A percentile compares a stretch with the other conserved stretches of the same genome.
phyloP scores from a whole-genome alignment of 148 eudicot species.

The Rhododendron williamsianum region DNA sequence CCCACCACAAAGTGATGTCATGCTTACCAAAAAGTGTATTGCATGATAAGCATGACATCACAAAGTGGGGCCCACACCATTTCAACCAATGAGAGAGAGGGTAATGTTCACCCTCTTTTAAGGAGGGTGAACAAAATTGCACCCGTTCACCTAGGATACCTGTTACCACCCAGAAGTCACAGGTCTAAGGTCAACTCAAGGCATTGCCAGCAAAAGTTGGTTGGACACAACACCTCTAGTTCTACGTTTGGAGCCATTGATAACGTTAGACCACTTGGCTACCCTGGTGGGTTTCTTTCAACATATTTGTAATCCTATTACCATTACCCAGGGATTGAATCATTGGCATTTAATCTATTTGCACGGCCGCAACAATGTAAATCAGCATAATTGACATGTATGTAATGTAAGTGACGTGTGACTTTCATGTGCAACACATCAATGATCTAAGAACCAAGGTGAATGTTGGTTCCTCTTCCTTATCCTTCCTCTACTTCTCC shows the following conservation, averaged over 20 bases:
- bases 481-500: background rate
- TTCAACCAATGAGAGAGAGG: too few relatives aligned
- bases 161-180: background rate
- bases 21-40: too few relatives aligned
- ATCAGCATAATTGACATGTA: background rate
- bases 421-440: background rate
- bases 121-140: too few relatives aligned
- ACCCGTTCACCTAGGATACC: background rate
- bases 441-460: background rate
- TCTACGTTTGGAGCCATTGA: background rate
- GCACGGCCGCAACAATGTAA: background rate
- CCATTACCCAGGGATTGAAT: background rate
- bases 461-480: background rate
- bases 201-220: background rate
- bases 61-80: too few relatives aligned
- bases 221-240: background rate
- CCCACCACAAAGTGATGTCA: too few relatives aligned
- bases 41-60: too few relatives aligned
- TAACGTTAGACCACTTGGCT: background rate
- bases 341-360: background rate
- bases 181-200: conserved; percentile 4
- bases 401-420: background rate
- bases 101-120: too few relatives aligned
- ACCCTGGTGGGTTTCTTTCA: background rate
- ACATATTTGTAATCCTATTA: background rate